Evolutionary conservation across 2,329 filamentous ascomycete genomes (phyloP).

Genomic region (Fusarium sp.): DNA sequence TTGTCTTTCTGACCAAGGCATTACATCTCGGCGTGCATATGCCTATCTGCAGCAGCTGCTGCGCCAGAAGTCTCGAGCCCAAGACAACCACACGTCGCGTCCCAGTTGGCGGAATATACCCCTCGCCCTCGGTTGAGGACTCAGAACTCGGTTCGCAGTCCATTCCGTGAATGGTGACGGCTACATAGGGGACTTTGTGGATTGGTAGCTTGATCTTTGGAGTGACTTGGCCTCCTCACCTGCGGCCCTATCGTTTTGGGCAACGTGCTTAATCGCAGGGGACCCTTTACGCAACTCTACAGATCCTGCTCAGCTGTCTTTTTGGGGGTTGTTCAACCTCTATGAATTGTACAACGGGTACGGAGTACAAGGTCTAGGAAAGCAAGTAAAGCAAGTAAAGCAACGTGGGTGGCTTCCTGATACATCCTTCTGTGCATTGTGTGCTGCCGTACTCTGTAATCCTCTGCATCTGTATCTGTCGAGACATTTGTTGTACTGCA

Average conservation of each 20-base stretch:
- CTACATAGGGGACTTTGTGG: neutral
- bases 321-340: neutral
- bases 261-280: slow-evolving; percentile 14
- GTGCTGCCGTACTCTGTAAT: neutral
- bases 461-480: slow-evolving; percentile 5
- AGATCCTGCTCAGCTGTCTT: slow-evolving; percentile 2
- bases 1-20: slow-evolving; percentile 17
- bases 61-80: slow-evolving; percentile 4
- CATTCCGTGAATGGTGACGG: slow-evolving; percentile 11
- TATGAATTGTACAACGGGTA: neutral
- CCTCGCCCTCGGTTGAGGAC: neutral
- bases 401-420: neutral
- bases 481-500: neutral
- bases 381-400: slow-evolving; percentile 1
- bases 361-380: neutral
- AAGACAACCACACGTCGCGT: slow-evolving; percentile 10
- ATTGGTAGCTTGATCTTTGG: neutral
- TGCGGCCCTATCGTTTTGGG: slow-evolving; percentile 13
- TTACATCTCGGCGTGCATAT: slow-evolving; percentile 27
- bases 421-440: slow-evolving; percentile 7
- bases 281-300: slow-evolving; percentile 14
- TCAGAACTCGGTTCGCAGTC: slow-evolving; percentile 13
- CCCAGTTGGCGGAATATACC: neutral
- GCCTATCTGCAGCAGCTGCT: slow-evolving; percentile 16
- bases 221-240: slow-evolving; percentile 6